Conservation (phyloP, 306 rosid species). For the Casuarina equisetifolia region DNA sequence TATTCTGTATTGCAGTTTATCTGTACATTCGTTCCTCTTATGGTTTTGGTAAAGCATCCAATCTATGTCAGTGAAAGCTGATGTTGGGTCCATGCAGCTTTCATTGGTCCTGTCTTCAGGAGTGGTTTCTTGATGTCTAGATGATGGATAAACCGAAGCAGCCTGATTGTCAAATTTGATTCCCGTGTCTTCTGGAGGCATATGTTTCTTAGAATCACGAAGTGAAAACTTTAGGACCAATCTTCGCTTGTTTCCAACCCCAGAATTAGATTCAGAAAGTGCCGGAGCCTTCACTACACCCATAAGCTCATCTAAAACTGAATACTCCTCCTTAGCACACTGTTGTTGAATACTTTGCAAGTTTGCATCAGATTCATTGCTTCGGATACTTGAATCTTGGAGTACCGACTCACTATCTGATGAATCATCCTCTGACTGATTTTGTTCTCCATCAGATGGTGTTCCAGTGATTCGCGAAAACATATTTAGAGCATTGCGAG, state of each 20-base stretch:
- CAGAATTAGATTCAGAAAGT: constrained; percentile 43
- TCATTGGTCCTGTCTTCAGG: constrained; percentile 22
- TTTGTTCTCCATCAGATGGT: constrained; percentile 65
- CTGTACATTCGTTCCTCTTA: constrained; percentile 30
- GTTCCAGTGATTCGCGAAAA: constrained; percentile 55
- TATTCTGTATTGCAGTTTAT: constrained; percentile 26
- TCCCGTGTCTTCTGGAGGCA: constrained; percentile 37
- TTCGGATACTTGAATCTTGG: constrained; percentile 42
- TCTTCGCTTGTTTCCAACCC: constrained; percentile 42
- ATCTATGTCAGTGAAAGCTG: constrained; percentile 30
- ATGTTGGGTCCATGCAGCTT: constrained; percentile 30
- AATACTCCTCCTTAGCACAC: constrained; percentile 31
- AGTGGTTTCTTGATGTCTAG: constrained; percentile 33
- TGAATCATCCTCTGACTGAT: constrained; percentile 52
- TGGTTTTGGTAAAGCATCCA: constrained; percentile 32
- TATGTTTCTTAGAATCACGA: constrained; percentile 61
- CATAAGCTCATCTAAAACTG: constrained; percentile 33
- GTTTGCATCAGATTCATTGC: constrained; percentile 41
- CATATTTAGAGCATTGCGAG: constrained; percentile 71
- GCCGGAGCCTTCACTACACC: constrained; percentile 37
- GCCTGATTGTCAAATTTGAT: constrained; percentile 34
- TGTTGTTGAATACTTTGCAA: constrained; percentile 35
- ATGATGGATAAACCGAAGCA: constrained; percentile 40
- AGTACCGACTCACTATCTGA: constrained; percentile 46
- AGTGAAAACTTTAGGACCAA: constrained; percentile 65